These are phyloP conservation scores for Podospora australis DNA, from an alignment of 495 filamentous ascomycete species.

Conservation along the genomic window DNA sequence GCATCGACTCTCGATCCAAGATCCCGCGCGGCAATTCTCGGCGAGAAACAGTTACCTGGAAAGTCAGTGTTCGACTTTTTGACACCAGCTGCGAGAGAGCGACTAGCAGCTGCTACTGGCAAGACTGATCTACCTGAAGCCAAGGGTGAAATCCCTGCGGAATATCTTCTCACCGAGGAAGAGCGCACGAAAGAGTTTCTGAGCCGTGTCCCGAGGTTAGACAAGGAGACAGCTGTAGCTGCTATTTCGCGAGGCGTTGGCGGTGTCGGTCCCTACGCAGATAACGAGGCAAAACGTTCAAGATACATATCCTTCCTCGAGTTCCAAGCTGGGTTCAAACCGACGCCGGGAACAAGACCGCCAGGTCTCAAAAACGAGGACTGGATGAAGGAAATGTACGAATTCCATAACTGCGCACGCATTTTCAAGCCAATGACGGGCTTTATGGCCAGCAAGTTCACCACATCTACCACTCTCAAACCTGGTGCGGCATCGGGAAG, in stretches of 20 bases:
- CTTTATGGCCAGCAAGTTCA: slow-evolving; percentile 89
- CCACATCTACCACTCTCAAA: slow-evolving; percentile 44
- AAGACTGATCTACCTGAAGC: slow-evolving; percentile 71
- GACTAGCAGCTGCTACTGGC: slow-evolving; percentile 68
- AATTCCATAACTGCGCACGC: slow-evolving; percentile 81
- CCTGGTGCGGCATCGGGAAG: slow-evolving; percentile 19
- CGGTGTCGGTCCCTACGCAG: slow-evolving; percentile 78
- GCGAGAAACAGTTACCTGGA: slow-evolving; percentile 74
- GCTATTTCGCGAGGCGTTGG: slow-evolving; percentile 67
- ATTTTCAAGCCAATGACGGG: slow-evolving; percentile 92
- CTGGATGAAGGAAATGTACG: slow-evolving; percentile 73
- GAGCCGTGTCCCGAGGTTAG: slow-evolving; percentile 61
- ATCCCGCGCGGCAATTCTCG: slow-evolving; percentile 72
- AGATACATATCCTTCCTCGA: slow-evolving; percentile 81
- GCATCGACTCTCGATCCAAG: slow-evolving; percentile 70
- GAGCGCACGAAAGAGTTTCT: slow-evolving; percentile 55
- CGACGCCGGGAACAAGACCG: slow-evolving; percentile 49
- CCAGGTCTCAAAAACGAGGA: slow-evolving; percentile 55
- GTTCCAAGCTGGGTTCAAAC: slow-evolving; percentile 59
- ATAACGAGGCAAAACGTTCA: slow-evolving; percentile 67
- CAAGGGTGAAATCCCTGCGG: slow-evolving; percentile 64
- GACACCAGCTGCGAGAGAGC: slow-evolving; percentile 70
- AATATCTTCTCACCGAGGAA: slow-evolving; percentile 51
- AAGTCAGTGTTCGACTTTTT: slow-evolving; percentile 97
- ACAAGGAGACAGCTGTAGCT: slow-evolving; percentile 64